Base-by-base conservation (phyloP, 768 basidiomycete genomes). In the Termitomyces sp. region DNA sequence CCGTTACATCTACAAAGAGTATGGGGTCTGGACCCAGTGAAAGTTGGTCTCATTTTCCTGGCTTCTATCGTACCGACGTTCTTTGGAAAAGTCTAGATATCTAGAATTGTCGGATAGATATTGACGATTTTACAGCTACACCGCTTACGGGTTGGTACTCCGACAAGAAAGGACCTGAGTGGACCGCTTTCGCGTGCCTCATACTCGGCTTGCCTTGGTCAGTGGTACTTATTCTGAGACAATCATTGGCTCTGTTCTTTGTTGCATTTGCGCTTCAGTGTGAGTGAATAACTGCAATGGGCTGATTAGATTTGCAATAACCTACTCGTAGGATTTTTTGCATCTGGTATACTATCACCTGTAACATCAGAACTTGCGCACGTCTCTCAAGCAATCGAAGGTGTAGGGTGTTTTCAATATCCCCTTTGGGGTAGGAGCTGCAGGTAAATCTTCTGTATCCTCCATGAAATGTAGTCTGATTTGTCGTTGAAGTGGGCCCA, bases 341-440 rank as follows among this genome's bases (percentile, higher is more conserved):
- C 76, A 1, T 78, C 83, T 3, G 83, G 80, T 0, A 69, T 80
- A 0, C 66, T 87, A 24, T 74, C 87, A 2, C 85, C 87, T 0
- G 55, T 88, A n/a, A 86, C 78, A 5, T 76, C 83, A 10, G 89
- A 91, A 61, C 71, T 90, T 8, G 87, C 88, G 10, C 69, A 76
- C 10, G 80, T 87, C 1, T 74, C 85, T 26, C 70, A 78, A 51
- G 66, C 61, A n/a, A 76, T 85, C 21, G 77, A 78, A 37, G 86
- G 87, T 3, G 74, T 90, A 40, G 88, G 88, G 30, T 91, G 83
- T 82, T 0, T 88, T 87, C 64, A 91, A 89, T 68, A 63, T 90
- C 12, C 81, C 81, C 2, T 88, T 82, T 58, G 87, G 84, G 2
- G 64, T 86, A 54, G 88, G 86, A 28, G 78, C 83, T 34, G 69